Conservation (phyloP, 2,329 filamentous ascomycete species). For the Incumbomyces delicatus region DNA sequence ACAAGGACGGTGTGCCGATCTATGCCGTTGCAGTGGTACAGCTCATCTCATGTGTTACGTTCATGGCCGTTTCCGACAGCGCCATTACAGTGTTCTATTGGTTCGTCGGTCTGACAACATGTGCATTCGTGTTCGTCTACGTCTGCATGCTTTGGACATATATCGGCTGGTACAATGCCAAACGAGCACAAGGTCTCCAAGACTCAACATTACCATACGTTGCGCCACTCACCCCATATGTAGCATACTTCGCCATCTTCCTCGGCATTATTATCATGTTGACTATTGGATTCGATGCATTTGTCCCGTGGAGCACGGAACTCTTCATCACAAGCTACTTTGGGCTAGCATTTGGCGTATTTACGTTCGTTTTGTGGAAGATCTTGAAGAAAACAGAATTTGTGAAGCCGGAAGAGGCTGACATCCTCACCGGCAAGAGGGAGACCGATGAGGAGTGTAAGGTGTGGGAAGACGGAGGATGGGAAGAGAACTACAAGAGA, state of each 20-base stretch:
- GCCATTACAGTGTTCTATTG: slow-evolving; percentile 59
- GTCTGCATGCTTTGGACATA: slow-evolving; percentile 59
- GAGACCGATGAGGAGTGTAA: slow-evolving; percentile 28
- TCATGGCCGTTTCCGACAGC: slow-evolving; percentile 56
- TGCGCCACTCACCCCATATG: slow-evolving; percentile 58
- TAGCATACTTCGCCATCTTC: slow-evolving; percentile 52
- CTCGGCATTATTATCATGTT: slow-evolving; percentile 49
- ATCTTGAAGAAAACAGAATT: slow-evolving; percentile 31
- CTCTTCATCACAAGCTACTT: slow-evolving; percentile 44
- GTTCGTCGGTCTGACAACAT: slow-evolving; percentile 52
- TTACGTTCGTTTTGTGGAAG: slow-evolving; percentile 32
- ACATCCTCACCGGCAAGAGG: slow-evolving; percentile 39
- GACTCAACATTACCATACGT: slow-evolving; percentile 58
- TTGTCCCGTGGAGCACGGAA: slow-evolving; percentile 33
- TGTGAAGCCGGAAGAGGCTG: slow-evolving; percentile 44
- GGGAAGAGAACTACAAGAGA: slow-evolving; percentile 22
- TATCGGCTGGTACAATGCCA: slow-evolving; percentile 59
- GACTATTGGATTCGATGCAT: slow-evolving; percentile 51
- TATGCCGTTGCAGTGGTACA: slow-evolving; percentile 59
- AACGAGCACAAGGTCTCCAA: slow-evolving; percentile 56
- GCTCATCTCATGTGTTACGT: slow-evolving; percentile 57
- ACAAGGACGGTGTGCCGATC: slow-evolving; percentile 44
- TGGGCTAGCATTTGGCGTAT: slow-evolving; percentile 34
- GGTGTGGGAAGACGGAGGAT: slow-evolving; percentile 26
- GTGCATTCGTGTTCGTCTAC: slow-evolving; percentile 49